phyloP scores from a whole-genome alignment of 2,329 filamentous ascomycete genomes.

The Exserohilum turcica region DNA sequence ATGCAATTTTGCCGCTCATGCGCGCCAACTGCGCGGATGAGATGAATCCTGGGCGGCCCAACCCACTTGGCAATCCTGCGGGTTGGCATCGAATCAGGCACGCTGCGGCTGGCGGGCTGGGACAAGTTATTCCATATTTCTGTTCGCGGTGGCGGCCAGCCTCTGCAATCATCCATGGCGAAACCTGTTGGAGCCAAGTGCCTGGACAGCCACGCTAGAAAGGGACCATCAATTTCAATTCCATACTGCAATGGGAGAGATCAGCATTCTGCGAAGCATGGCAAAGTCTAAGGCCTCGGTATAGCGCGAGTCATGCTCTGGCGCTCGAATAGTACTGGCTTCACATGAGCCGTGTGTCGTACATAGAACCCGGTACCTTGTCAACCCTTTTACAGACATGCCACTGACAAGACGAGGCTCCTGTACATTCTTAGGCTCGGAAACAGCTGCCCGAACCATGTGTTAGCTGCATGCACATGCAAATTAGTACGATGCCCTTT shows the following conservation, averaged over 20 bases:
- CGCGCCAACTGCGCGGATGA: background rate
- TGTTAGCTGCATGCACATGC: constrained; percentile 1
- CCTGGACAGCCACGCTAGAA: background rate
- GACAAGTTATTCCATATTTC: background rate
- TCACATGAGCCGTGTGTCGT: background rate
- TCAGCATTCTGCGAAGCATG: background rate
- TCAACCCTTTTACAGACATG: background rate
- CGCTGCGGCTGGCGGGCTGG: background rate
- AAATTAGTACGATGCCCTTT: background rate
- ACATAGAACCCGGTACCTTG: background rate
- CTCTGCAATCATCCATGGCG: background rate
- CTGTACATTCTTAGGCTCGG: background rate
- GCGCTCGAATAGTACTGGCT: background rate
- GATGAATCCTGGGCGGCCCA: background rate
- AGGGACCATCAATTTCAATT: background rate
- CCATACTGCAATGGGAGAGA: background rate
- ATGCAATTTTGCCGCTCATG: constrained; percentile 1
- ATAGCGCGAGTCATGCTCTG: background rate
- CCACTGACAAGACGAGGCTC: background rate
- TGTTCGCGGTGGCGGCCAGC: background rate
- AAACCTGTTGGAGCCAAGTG: background rate
- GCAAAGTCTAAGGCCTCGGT: background rate
- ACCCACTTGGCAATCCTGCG: background rate
- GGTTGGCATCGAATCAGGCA: background rate
- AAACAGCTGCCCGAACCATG: constrained; percentile 3